These are phyloP conservation scores for Vitis riparia DNA, from an alignment of 164 flowering plant genomes.

Conservation along the genomic window DNA sequence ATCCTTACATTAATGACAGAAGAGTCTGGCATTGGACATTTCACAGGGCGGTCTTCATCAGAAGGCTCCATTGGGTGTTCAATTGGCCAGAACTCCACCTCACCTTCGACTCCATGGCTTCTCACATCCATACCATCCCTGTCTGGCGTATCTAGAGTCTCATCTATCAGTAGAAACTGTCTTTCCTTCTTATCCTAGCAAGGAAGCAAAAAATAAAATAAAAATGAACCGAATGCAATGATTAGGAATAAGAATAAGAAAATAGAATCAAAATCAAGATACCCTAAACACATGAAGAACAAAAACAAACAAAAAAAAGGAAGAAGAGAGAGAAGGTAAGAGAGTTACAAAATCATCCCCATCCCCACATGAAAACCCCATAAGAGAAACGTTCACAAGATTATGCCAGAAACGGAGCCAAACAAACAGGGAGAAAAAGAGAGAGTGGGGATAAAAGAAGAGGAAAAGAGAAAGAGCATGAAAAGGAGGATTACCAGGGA, in stretches of 20 bases:
- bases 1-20: conserved; percentile 40
- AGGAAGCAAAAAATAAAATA: background rate
- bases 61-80: conserved; percentile 48
- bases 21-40: conserved; percentile 61
- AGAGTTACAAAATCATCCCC: conserved; percentile 32
- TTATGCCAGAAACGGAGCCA: conserved; percentile 13
- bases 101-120: conserved; percentile 21
- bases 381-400: conserved; percentile 8
- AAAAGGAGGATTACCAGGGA: conserved; percentile 16
- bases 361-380: conserved; percentile 43
- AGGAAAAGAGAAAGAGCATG: conserved; percentile 19
- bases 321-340: background rate
- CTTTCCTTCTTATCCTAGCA: conserved; percentile 26
- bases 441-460: conserved; percentile 1
- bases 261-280: background rate
- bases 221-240: background rate
- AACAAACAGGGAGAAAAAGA: conserved; percentile 5
- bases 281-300: background rate
- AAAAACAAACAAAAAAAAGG: background rate
- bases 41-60: conserved; percentile 56
- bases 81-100: conserved; percentile 45
- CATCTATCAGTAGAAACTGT: conserved; percentile 8
- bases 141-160: conserved; percentile 8
- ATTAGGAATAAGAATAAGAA: background rate
- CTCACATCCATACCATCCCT: conserved; percentile 10